A percentile compares a stretch with the other conserved stretches of the same genome.
These are phyloP conservation scores for Gracilaria caudata DNA, from an alignment of 23 red algal genomes.

Conservation along the genomic window DNA sequence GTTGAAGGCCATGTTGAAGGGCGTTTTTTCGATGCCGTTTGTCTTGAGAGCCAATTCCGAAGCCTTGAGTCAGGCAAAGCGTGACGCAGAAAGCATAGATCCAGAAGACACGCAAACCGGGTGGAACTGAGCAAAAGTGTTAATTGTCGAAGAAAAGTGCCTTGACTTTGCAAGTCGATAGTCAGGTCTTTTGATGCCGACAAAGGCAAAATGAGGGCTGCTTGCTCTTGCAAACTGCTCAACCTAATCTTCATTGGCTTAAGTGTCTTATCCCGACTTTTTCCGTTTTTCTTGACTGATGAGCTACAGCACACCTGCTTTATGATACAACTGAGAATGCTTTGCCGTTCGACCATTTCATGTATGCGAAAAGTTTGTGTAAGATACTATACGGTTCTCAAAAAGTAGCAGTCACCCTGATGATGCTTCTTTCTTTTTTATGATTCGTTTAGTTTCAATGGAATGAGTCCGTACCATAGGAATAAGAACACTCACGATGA, in stretches of 20 bases:
- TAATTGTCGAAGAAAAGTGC: no score
- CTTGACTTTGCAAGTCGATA: no score
- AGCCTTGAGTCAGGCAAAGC: constrained; percentile 12
- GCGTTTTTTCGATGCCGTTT: constrained; percentile 1
- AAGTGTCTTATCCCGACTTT: neutral
- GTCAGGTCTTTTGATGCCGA: neutral
- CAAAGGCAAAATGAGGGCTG: neutral
- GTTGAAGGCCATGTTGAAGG: constrained; percentile 46
- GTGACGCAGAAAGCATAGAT: constrained; percentile 29
- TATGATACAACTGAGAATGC: no score
- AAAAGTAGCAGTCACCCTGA: no score
- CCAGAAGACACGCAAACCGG: constrained; percentile 16
- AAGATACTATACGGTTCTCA: no score
- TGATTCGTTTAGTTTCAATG: neutral
- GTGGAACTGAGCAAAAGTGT: neutral
- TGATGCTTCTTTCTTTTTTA: no score
- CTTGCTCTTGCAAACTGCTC: no score
- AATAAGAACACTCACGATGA: no score
- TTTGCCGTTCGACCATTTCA: neutral
- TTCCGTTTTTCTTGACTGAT: no score
- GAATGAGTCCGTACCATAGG: neutral
- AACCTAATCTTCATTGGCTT: neutral
- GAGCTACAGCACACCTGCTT: no score
- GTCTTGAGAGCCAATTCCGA: constrained; percentile 1
- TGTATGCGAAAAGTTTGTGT: no score